Conservation (phyloP, 495 filamentous ascomycete genomes). For the Jackrogersella minutella region DNA sequence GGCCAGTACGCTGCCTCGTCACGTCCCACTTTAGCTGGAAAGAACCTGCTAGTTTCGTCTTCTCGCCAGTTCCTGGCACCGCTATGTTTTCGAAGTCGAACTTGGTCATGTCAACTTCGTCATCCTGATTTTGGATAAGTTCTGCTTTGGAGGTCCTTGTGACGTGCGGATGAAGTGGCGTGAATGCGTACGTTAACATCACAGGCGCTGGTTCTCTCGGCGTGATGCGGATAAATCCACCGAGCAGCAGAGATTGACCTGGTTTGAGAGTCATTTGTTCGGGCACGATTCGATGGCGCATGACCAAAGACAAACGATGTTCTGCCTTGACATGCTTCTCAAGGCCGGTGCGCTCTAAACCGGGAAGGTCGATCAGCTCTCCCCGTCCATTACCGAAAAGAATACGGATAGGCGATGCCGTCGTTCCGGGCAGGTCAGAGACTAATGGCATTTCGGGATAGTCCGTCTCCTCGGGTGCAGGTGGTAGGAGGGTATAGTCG, state of each 20-base stretch:
- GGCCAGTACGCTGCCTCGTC: constrained; percentile 72
- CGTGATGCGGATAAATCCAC: constrained; percentile 89
- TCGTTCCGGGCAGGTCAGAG: constrained; percentile 89
- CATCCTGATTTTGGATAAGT: constrained; percentile 65
- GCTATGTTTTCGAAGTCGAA: constrained; percentile 59
- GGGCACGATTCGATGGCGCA: constrained; percentile 74
- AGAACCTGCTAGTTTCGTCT: constrained; percentile 72
- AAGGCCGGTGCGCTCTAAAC: constrained; percentile 76
- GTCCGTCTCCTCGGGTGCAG: constrained; percentile 71
- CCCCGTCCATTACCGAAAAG: constrained; percentile 84
- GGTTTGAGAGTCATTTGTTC: constrained; percentile 75
- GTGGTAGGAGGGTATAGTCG: constrained; percentile 70
- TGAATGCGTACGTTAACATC: constrained; percentile 80
- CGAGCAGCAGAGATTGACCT: constrained; percentile 83
- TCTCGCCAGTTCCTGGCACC: constrained; percentile 61
- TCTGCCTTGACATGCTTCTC: constrained; percentile 70
- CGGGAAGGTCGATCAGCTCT: constrained; percentile 94
- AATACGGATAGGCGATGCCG: constrained; percentile 89
- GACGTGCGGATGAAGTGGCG: constrained; percentile 74
- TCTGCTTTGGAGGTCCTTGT: constrained; percentile 81
- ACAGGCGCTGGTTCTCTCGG: constrained; percentile 68
- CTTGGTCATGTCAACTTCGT: constrained; percentile 57
- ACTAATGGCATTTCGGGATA: constrained; percentile 84
- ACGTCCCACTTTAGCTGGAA: constrained; percentile 82
- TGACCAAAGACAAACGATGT: constrained; percentile 71